phyloP scores from a whole-genome alignment of 257 asterid species.

The Voacanga thouarsii region DNA sequence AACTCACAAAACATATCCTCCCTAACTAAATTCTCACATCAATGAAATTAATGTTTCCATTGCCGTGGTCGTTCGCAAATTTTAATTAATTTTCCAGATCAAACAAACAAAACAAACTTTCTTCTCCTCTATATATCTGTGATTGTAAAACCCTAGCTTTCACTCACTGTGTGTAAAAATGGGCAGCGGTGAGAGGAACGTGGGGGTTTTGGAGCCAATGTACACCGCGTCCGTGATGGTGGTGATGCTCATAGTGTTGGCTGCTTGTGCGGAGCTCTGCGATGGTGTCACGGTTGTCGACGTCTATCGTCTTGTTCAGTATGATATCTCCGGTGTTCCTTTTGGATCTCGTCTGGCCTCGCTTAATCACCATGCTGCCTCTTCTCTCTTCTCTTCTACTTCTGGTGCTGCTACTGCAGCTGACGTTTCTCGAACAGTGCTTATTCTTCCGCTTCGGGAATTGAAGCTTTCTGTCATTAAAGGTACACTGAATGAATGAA shows the following conservation, averaged over 20 bases:
- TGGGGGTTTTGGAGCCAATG: constrained; percentile 42
- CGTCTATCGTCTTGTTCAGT: constrained; percentile 93
- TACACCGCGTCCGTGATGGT: constrained; percentile 42
- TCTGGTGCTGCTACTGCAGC: constrained; percentile 22
- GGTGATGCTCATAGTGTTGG: constrained; percentile 46
- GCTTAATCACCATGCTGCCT: constrained; percentile 92
- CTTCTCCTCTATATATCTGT: neutral
- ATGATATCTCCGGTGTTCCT: constrained; percentile 82
- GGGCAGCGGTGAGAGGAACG: constrained; percentile 25
- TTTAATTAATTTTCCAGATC: constrained; percentile 14
- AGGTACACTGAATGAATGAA: constrained; percentile 34
- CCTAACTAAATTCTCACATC: neutral
- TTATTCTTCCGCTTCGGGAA: constrained; percentile 86
- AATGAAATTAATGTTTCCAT: neutral
- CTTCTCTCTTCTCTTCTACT: constrained; percentile 58
- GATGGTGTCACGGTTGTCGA: constrained; percentile 83
- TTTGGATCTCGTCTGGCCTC: constrained; percentile 89
- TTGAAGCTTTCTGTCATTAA: constrained; percentile 72
- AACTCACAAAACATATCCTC: no score
- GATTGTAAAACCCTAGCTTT: constrained; percentile 2
- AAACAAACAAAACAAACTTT: neutral
- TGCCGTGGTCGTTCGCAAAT: neutral
- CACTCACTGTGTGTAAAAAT: constrained; percentile 9
- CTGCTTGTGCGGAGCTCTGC: constrained; percentile 75
- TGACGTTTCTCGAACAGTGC: constrained; percentile 88